phyloP scores from a whole-genome alignment of 495 filamentous ascomycete genomes.

The Xylaria castorea region DNA sequence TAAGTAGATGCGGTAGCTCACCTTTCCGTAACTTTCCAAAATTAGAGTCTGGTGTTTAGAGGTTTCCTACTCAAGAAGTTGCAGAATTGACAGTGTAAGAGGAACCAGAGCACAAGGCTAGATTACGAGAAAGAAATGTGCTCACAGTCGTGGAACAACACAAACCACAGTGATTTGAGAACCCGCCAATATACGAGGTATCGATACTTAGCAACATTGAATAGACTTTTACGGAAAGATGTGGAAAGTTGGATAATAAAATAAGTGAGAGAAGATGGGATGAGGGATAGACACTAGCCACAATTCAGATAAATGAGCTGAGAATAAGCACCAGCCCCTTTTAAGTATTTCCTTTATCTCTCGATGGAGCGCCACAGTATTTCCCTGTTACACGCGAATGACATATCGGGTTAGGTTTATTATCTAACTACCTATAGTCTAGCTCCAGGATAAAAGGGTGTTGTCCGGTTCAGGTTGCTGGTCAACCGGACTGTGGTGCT shows the following conservation, averaged over 20 bases:
- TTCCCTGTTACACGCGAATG: not conserved
- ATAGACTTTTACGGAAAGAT: no score
- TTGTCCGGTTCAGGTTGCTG: slow-evolving; percentile 12
- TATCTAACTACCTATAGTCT: no score
- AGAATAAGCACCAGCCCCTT: not conserved
- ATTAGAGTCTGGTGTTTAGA: not conserved
- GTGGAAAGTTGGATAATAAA: no score
- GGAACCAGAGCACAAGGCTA: not conserved
- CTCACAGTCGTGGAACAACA: no score
- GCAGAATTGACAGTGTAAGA: not conserved
- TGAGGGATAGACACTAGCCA: not conserved
- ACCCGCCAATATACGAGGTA: no score
- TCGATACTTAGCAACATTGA: not conserved
- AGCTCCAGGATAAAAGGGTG: no score
- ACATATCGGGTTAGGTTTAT: slow-evolving; percentile 10
- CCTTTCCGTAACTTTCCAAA: not conserved
- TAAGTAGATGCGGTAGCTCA: not conserved
- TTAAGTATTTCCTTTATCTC: not conserved
- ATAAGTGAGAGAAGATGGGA: not conserved
- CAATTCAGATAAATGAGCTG: not conserved
- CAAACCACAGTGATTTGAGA: no score
- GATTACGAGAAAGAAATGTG: no score
- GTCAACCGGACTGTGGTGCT: slow-evolving; percentile 3
- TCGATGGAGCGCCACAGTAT: not conserved
- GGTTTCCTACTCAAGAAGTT: no score